Evolutionary conservation across 257 asterid genomes (phyloP).

Genomic region (Solanum tarapatanum): DNA sequence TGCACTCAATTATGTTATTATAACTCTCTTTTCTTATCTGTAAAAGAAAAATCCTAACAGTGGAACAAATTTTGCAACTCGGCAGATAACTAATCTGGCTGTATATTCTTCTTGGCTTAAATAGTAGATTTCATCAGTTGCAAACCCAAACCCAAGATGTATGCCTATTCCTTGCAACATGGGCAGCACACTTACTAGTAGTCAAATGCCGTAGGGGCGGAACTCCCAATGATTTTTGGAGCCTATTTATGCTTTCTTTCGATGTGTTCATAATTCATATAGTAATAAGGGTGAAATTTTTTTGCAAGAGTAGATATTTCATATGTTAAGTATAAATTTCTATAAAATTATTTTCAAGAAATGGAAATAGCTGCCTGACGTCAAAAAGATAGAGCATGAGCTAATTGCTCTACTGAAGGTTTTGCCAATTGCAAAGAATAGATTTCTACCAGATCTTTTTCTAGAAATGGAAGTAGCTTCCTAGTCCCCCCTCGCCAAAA

Average conservation of each 20-base stretch:
- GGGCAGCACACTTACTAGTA: not conserved
- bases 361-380: not conserved
- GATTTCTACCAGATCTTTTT: not conserved
- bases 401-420: too few relatives aligned
- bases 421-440: not conserved
- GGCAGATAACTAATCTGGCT: not conserved
- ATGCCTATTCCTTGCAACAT: not conserved
- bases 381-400: not conserved
- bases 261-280: not conserved
- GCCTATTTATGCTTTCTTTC: not conserved
- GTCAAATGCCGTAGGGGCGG: not conserved
- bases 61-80: not conserved
- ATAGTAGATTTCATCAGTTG: not conserved
- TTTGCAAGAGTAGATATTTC: not conserved
- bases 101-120: not conserved
- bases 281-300: not conserved
- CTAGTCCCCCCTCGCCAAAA: not conserved
- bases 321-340: not conserved
- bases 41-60: not conserved
- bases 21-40: not conserved
- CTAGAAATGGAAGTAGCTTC: not conserved
- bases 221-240: not conserved
- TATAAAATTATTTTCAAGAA: not conserved
- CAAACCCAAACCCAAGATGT: not conserved
- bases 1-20: not conserved